These are phyloP conservation scores for Thecaphora frezii DNA, from an alignment of 1,284 basidiomycete genomes.

Conservation along the genomic window DNA sequence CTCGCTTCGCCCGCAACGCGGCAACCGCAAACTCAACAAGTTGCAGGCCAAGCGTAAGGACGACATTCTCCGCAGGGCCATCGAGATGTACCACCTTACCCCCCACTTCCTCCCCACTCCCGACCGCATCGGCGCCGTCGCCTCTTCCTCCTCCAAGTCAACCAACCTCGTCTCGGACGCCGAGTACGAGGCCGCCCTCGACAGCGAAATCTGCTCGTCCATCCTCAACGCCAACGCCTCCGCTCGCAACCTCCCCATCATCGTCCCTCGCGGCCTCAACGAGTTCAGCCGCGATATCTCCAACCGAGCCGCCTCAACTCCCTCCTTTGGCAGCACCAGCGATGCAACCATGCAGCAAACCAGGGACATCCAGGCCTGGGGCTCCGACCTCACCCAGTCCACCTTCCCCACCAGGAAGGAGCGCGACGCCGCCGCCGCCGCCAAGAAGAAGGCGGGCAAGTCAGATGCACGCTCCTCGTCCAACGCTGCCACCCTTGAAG, in stretches of 20 bases:
- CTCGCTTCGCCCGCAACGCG: neutral
- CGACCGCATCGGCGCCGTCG: slow-evolving; percentile 4
- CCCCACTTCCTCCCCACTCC: slow-evolving; percentile 49
- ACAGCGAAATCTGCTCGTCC: slow-evolving; percentile 31
- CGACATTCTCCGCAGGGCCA: slow-evolving; percentile 43
- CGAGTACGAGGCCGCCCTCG: slow-evolving; percentile 21
- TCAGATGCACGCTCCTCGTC: too few species aligned
- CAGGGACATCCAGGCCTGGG: slow-evolving; percentile 9
- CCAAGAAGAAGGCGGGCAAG: too few species aligned
- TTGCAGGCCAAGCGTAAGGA: slow-evolving; percentile 25
- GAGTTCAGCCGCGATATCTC: slow-evolving; percentile 30
- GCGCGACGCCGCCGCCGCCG: slow-evolving; percentile 14
- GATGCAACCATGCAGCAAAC: slow-evolving; percentile 10
- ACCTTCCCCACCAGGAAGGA: slow-evolving; percentile 32
- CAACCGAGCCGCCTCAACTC: slow-evolving; percentile 20
- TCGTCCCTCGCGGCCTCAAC: slow-evolving; percentile 19
- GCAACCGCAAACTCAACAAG: slow-evolving; percentile 4
- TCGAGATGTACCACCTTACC: slow-evolving; percentile 55
- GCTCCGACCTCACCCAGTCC: slow-evolving; percentile 30
- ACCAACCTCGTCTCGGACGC: neutral
- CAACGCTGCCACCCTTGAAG: slow-evolving; percentile 5
- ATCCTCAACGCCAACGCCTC: slow-evolving; percentile 34
- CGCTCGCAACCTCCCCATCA: slow-evolving; percentile 20
- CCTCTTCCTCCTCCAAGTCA: neutral
- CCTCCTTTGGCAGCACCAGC: slow-evolving; percentile 30